Percentiles rank a stretch among this genome's conserved stretches.
Conservation (phyloP, 225 moss, liverwort and hornwort species). For the Bryoerythrophyllum caledonicum region DNA sequence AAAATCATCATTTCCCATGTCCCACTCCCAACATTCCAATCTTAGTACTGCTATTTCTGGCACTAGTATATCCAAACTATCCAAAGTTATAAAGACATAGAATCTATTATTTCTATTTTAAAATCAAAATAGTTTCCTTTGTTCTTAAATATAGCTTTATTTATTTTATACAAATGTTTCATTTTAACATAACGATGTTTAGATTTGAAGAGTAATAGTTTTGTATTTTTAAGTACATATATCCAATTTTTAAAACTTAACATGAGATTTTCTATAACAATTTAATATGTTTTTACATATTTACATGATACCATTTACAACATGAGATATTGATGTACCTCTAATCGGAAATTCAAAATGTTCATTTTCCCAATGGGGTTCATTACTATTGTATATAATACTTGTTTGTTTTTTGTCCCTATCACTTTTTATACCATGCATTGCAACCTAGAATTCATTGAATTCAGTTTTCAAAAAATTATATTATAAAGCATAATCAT, state of each 20-base stretch:
- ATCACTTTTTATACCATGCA: constrained; percentile 67
- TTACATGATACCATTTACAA: neutral
- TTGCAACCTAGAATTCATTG: constrained; percentile 41
- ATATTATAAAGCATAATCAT: too few relatives aligned
- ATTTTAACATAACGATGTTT: too few relatives aligned
- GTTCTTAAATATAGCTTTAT: neutral
- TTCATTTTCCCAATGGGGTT: constrained; percentile 78
- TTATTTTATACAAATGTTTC: neutral
- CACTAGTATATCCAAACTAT: neutral
- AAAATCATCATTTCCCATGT: constrained; percentile 49
- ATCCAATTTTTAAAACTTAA: too few relatives aligned
- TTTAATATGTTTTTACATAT: neutral
- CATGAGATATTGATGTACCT: constrained; percentile 27
- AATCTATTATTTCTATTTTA: neutral
- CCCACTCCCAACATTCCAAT: constrained; percentile 58
- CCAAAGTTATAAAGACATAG: neutral
- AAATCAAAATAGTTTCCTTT: neutral
- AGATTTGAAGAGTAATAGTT: neutral
- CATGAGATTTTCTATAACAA: neutral
- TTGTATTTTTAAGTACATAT: neutral
- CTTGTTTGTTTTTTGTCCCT: constrained; percentile 49
- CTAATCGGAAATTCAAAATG: constrained; percentile 72
- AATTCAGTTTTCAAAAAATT: too few relatives aligned
- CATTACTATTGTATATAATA: constrained; percentile 37
- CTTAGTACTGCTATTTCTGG: constrained; percentile 47